Evolutionary conservation across 2,329 filamentous ascomycete species (phyloP).

Genomic region (Claviceps sp.): DNA sequence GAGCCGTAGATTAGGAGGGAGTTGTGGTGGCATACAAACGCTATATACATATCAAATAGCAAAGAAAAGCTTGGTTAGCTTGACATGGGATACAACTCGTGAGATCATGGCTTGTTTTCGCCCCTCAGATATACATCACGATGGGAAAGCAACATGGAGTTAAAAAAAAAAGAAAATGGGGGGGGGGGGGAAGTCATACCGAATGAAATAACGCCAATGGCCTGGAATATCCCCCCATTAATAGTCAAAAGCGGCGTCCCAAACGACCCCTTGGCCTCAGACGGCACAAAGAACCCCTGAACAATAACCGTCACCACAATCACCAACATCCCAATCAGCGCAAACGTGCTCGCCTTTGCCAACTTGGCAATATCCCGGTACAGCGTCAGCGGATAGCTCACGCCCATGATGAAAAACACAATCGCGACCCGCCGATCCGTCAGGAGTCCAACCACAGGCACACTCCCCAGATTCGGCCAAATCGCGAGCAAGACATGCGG

Average conservation of each 20-base stretch:
- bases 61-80: background rate
- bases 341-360: constrained; percentile 88
- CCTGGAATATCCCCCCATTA: constrained; percentile 82
- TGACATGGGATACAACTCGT: background rate
- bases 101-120: background rate
- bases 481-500: constrained; percentile 75
- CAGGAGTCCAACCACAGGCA: constrained; percentile 69
- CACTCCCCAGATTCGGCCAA: constrained; percentile 59
- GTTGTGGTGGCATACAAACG: constrained; percentile 76
- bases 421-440: constrained; percentile 75
- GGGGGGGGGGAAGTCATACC: constrained; percentile 36
- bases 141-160: background rate
- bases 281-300: constrained; percentile 63
- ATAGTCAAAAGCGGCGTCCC: constrained; percentile 58
- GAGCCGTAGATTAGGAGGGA: constrained; percentile 96
- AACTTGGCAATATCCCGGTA: constrained; percentile 98
- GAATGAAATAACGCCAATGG: constrained; percentile 95
- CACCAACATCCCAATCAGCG: constrained; percentile 81
- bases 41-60: constrained; percentile 15
- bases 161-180: no score
- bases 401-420: constrained; percentile 68
- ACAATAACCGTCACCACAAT: constrained; percentile 82
- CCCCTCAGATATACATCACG: background rate
- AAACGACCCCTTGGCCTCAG: constrained; percentile 58
- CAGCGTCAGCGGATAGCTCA: constrained; percentile 83